These are phyloP conservation scores for Oryza glumipatula DNA, from an alignment of 176 grass and related monocot genomes.

Conservation along the genomic window DNA sequence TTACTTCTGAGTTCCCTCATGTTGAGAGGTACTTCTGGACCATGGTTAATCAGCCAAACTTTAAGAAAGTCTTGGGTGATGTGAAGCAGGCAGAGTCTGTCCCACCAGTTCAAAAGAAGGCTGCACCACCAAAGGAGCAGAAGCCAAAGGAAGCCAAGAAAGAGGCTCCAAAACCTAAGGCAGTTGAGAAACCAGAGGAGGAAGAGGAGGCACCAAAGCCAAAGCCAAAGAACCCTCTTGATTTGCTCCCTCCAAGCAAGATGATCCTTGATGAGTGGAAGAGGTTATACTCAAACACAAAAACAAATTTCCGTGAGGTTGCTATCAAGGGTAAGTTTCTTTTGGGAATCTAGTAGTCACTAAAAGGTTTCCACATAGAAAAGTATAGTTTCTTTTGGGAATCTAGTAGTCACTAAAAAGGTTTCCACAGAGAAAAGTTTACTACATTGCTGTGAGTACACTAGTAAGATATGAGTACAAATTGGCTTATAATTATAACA, in stretches of 20 bases:
- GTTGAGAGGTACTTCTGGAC: conserved; percentile 96
- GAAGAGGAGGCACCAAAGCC: conserved; percentile 83
- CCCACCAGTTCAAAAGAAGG: conserved; percentile 55
- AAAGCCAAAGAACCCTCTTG: conserved; percentile 84
- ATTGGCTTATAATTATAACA: not conserved
- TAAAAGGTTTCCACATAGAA: not conserved
- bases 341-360: not conserved
- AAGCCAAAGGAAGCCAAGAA: conserved; percentile 77
- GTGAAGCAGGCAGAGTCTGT: conserved; percentile 74
- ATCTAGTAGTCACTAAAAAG: not conserved
- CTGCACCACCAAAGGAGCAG: conserved; percentile 64
- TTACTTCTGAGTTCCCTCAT: conserved; percentile 75
- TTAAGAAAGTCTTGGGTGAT: conserved; percentile 62
- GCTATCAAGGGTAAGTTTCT: conserved; percentile 76
- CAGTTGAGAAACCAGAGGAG: conserved; percentile 40
- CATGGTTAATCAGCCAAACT: conserved; percentile 79
- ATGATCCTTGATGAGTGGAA: conserved; percentile 98
- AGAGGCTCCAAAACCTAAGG: conserved; percentile 63
- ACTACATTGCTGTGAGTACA: not conserved
- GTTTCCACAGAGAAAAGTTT: not conserved
- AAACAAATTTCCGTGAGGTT: conserved; percentile 90
- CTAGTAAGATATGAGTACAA: not conserved
- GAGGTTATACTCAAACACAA: conserved; percentile 83
- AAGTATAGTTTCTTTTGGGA: not conserved
- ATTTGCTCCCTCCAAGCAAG: conserved; percentile 86